Conservation (phyloP, 2,329 filamentous ascomycete genomes). For the Aspergillus brasiliensis region DNA sequence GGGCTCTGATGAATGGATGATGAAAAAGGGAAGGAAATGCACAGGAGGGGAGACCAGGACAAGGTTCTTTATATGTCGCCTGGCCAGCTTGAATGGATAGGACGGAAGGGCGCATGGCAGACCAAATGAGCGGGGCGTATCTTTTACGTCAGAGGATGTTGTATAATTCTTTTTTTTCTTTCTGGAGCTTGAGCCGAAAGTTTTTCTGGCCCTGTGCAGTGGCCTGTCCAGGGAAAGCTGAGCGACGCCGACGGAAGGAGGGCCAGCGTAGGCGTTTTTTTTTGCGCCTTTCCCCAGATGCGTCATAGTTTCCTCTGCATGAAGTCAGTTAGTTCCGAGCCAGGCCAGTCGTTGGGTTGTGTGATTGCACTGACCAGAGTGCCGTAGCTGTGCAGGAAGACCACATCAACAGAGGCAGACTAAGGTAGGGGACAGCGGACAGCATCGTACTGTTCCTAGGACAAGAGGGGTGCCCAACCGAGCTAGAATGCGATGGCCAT, state of each 20-base stretch:
- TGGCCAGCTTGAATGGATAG: not conserved
- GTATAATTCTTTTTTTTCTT: not conserved
- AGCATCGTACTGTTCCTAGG: not conserved
- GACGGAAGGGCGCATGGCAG: not conserved
- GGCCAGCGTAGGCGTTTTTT: too few relatives aligned
- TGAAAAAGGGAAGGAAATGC: not conserved
- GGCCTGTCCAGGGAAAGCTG: not conserved
- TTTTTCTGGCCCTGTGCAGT: not conserved
- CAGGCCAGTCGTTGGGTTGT: not conserved
- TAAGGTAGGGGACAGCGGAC: not conserved
- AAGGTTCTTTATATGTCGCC: not conserved
- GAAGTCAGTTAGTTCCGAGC: conserved; percentile 8
- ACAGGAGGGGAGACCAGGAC: not conserved
- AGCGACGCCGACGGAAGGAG: not conserved
- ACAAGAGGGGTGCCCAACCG: not conserved
- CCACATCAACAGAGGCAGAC: not conserved
- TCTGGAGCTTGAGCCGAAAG: not conserved
- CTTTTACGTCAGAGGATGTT: conserved; percentile 5
- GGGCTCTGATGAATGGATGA: not conserved
- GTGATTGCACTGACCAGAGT: not conserved
- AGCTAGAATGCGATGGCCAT: not conserved
- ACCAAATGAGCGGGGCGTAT: not conserved
- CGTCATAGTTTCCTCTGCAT: conserved; percentile 30
- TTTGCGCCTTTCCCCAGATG: conserved; percentile 27
- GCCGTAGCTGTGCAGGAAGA: not conserved